A percentile compares a stretch with the other conserved stretches of the same genome.
Evolutionary conservation across 2,329 filamentous ascomycete species (phyloP).

Genomic region (Sclerotinia minor): DNA sequence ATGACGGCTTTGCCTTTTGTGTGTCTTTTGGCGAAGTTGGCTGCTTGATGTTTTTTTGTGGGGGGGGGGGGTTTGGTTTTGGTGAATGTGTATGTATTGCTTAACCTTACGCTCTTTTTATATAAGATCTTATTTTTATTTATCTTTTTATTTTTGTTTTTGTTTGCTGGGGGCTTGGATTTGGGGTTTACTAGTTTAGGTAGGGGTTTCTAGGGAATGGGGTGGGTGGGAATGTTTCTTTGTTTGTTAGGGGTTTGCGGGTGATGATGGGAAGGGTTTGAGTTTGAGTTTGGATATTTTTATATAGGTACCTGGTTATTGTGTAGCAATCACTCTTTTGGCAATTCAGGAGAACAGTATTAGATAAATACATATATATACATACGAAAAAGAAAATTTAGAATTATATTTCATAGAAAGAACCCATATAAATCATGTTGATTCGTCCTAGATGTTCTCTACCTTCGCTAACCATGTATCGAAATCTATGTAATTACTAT

Average conservation of each 20-base stretch:
- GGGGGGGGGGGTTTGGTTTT: too few relatives aligned
- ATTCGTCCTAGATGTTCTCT: neutral
- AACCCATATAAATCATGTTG: neutral
- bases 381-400: too few relatives aligned
- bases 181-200: neutral
- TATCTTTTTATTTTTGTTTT: too few relatives aligned
- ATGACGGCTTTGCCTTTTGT: constrained; percentile 8
- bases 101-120: neutral
- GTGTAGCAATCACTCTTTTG: neutral
- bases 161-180: too few relatives aligned
- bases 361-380: neutral
- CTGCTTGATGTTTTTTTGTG: neutral
- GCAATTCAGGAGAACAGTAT: neutral
- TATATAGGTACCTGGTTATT: neutral
- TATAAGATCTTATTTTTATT: too few relatives aligned
- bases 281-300: neutral
- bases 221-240: neutral
- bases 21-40: constrained; percentile 14
- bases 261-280: neutral
- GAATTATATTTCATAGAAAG: neutral
- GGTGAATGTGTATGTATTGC: neutral
- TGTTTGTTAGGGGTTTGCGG: neutral
- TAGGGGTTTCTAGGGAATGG: neutral
- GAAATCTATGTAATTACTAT: neutral
- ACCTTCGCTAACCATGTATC: neutral